Evolutionary conservation across 371 early-diverging fungal species (phyloP), one percentile per base, ranked within the genome.

Genomic region (Mucor lusitanicus): DNA sequence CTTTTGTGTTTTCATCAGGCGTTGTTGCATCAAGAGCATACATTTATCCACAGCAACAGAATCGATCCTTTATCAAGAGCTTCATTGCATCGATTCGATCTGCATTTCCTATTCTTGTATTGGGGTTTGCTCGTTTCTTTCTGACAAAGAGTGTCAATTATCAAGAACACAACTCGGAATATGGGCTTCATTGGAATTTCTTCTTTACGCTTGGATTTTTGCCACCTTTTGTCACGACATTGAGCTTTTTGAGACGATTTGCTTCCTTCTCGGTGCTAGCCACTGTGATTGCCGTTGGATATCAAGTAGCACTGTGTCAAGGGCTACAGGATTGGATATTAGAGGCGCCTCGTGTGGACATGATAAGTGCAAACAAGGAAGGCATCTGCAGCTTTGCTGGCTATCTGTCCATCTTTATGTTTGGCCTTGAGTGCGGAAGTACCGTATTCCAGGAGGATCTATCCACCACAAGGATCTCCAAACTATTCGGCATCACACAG

Each of bases 111-210:
- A 74, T 95, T 6, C 78, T 96, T 4, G 63, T 84, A 8, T 76
- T 98, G 6, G 98, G 97, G 0, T 59, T 91, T 23, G 73, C 84
- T 0, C 79, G 98, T 2, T 71, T 91, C 5, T 59, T 92, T 19
- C 68, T 88, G 9, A 93, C 94, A 0, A 95, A 95, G 72, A 78
- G 88, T 6, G 85, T 92, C 6, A 91, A 96, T 72, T 98, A 98
- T 70, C 96, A 87, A 71, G 94, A 95, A 60, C 96, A 97, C 72
- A 93, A 91, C 11, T 87, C 94, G 3, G 99, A 99, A 77, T 99
- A 99, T 73, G 99, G 99, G 23, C 86, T 95, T 54, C 99, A 99
- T 70, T 99, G 99, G 99, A 99, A 99, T 83, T 99, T 99, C 74
- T 99, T 98, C 74, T 86, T 96, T 64, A 98, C 99, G 0, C 85